Percentiles rank a stretch among this genome's conserved stretches.
Evolutionary conservation across 2,329 filamentous ascomycete genomes (phyloP).

Genomic region (Cylindrodendrum hubeiense): DNA sequence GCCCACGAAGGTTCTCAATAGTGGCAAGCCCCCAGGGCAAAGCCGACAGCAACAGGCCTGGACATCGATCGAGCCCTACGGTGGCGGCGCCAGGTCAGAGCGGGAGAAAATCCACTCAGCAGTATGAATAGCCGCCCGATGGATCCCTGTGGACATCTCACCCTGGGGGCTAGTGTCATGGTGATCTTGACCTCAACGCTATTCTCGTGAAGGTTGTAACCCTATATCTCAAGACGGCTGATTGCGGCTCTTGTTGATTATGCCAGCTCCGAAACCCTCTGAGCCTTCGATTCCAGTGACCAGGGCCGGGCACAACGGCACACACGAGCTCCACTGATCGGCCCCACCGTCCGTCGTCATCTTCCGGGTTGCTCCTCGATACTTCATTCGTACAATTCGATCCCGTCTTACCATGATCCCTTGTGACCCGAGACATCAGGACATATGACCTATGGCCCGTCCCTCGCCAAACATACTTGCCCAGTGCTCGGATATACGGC

Average conservation of each 20-base stretch:
- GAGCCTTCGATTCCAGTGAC: not conserved
- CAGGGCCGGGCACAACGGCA: slow-evolving; percentile 21
- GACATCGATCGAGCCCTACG: slow-evolving; percentile 9
- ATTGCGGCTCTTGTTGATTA: not conserved
- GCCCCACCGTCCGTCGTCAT: slow-evolving; percentile 32
- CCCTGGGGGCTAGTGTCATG: not conserved
- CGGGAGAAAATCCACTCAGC: not conserved
- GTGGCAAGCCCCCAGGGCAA: not conserved
- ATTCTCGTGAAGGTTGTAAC: not conserved
- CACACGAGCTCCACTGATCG: slow-evolving; percentile 26
- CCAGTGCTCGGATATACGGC: no score
- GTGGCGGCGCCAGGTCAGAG: slow-evolving; percentile 10
- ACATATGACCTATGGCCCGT: not conserved
- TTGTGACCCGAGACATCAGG: not conserved
- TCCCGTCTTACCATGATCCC: not conserved
- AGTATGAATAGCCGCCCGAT: not conserved
- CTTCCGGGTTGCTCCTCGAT: slow-evolving; percentile 12
- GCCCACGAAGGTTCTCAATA: slow-evolving; percentile 4
- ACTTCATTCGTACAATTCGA: not conserved
- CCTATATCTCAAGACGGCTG: not conserved
- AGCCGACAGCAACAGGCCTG: not conserved
- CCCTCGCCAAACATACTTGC: not conserved
- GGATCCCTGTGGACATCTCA: not conserved
- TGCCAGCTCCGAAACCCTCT: not conserved
- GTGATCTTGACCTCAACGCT: not conserved